Evolutionary conservation across 768 basidiomycete genomes (phyloP).

Genomic region (Tremella yokohamensis): DNA sequence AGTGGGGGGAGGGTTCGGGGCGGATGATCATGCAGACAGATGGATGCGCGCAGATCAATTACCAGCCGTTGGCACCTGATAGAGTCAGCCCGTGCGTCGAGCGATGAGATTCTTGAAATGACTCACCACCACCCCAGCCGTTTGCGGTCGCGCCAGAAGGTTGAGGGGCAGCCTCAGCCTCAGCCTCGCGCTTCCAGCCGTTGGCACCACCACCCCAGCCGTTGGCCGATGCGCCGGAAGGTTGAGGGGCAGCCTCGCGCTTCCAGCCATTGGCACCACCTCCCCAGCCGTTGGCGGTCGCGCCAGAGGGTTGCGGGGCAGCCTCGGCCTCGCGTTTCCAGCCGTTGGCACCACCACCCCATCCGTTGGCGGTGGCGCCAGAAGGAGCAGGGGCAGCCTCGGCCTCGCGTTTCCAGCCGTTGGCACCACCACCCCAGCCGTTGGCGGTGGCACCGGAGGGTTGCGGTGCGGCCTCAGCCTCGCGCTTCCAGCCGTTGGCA

Average conservation of each 20-base stretch:
- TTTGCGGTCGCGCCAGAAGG: slow-evolving; percentile 8
- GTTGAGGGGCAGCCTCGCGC: neutral
- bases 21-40: too few relatives aligned
- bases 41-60: too few relatives aligned
- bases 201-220: slow-evolving; percentile 13
- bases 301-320: slow-evolving; percentile 7
- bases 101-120: too few relatives aligned
- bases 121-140: slow-evolving; percentile 5
- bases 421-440: slow-evolving; percentile 7
- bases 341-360: slow-evolving; percentile 12
- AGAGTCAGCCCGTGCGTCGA: too few relatives aligned
- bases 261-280: slow-evolving; percentile 1
- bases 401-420: slow-evolving; percentile 19
- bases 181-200: slow-evolving; percentile 20
- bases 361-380: slow-evolving; percentile 7
- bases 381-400: slow-evolving; percentile 1
- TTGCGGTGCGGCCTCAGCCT: slow-evolving; percentile 10
- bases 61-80: too few relatives aligned
- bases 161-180: slow-evolving; percentile 7
- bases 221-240: slow-evolving; percentile 7
- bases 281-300: slow-evolving; percentile 9
- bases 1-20: too few relatives aligned
- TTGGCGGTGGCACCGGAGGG: slow-evolving; percentile 7
- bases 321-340: slow-evolving; percentile 19
- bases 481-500: slow-evolving; percentile 17